Conservation (phyloP, 208 protist species). For the Histomonas meleagridis region DNA sequence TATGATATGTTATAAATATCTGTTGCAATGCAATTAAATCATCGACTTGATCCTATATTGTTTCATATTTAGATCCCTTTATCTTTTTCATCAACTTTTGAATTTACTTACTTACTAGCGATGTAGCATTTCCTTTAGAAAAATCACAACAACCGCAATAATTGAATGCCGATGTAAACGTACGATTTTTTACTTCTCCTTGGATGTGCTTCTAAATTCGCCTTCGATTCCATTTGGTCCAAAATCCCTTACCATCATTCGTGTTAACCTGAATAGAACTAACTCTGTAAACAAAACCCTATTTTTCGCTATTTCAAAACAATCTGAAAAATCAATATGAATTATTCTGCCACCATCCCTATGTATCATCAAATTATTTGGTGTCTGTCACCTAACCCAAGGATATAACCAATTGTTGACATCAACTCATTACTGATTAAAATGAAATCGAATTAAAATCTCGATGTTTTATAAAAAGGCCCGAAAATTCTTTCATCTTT, state of each 20-base stretch:
- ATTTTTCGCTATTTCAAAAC: constrained; percentile 45
- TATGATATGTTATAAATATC: constrained; percentile 21
- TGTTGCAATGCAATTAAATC: not conserved
- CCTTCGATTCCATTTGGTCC: constrained; percentile 20
- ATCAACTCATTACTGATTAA: not conserved
- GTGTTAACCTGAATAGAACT: constrained; percentile 5
- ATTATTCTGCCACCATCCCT: not conserved
- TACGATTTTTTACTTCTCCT: not conserved
- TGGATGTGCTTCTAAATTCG: not conserved
- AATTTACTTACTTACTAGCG: no score
- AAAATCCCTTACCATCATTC: constrained; percentile 10
- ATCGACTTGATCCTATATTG: not conserved
- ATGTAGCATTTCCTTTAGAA: not conserved
- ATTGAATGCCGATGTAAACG: not conserved
- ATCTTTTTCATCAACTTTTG: no score
- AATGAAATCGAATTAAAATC: no score
- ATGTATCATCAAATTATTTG: constrained; percentile 8
- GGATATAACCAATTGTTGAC: constrained; percentile 1
- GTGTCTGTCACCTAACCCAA: constrained; percentile 31
- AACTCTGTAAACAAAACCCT: constrained; percentile 18
- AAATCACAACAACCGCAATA: not conserved
- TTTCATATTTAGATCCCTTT: no score
- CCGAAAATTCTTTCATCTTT: no score
- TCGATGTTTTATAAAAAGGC: no score
- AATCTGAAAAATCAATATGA: constrained; percentile 40